Percentiles rank a stretch among this genome's conserved stretches.
Conservation (phyloP, 2,329 filamentous ascomycete species). For the Pestalotiopsis fici region DNA sequence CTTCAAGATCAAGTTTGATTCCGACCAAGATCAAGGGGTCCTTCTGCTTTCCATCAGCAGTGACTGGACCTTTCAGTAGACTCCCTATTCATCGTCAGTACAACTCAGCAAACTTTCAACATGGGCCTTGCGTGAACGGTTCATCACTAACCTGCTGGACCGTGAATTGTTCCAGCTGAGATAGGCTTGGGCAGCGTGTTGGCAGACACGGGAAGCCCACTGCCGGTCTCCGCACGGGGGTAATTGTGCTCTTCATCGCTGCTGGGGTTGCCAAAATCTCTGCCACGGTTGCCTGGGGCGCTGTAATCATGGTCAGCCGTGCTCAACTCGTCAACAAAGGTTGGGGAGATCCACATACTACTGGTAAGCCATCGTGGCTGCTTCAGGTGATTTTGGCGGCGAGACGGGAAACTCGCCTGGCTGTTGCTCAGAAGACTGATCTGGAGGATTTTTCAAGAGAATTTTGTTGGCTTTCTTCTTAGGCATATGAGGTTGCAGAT, state of each 20-base stretch:
- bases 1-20: slow-evolving; percentile 65
- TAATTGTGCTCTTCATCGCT: slow-evolving; percentile 38
- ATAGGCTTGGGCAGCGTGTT: slow-evolving; percentile 15
- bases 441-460: not conserved
- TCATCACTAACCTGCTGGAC: slow-evolving; percentile 12
- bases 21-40: slow-evolving; percentile 59
- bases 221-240: slow-evolving; percentile 23
- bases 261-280: slow-evolving; percentile 26
- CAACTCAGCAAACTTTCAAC: not conserved
- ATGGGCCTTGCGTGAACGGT: not conserved
- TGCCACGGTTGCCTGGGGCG: slow-evolving; percentile 22
- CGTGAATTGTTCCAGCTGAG: slow-evolving; percentile 10
- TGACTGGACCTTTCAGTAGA: slow-evolving; percentile 58
- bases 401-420: not conserved
- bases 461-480: not conserved
- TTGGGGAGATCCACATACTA: not conserved
- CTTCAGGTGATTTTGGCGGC: not conserved
- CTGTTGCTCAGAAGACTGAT: not conserved
- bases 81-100: slow-evolving; percentile 37
- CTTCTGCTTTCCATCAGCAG: slow-evolving; percentile 59
- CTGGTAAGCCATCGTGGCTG: not conserved
- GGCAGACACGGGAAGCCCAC: not conserved
- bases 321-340: slow-evolving; percentile 23
- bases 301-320: slow-evolving; percentile 16
- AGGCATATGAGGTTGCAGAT: not conserved